phyloP scores from a whole-genome alignment of 2,329 filamentous ascomycete species.

The Fonsecaea nubica region DNA sequence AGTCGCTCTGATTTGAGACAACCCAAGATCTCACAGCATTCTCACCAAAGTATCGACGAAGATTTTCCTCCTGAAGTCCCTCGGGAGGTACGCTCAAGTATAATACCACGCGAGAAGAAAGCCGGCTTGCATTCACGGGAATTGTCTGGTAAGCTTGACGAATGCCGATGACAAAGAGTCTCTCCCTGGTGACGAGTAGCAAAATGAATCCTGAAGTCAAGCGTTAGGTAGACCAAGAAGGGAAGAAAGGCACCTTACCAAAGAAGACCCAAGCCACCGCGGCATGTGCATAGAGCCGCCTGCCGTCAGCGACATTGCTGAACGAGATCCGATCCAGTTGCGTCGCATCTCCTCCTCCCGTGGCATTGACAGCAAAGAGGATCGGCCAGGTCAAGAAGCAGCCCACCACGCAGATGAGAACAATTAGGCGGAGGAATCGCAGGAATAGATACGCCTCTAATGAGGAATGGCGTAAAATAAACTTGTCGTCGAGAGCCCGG shows the following conservation, averaged over 20 bases:
- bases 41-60: constrained; percentile 79
- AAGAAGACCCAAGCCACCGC: constrained; percentile 81
- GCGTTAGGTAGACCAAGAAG: background rate
- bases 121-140: constrained; percentile 78
- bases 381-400: constrained; percentile 86
- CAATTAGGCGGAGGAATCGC: constrained; percentile 80
- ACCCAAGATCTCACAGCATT: constrained; percentile 82
- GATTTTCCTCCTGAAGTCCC: constrained; percentile 75
- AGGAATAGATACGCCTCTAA: constrained; percentile 92
- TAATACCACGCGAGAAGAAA: constrained; percentile 87
- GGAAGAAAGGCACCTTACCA: constrained; percentile 52
- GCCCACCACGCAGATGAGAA: constrained; percentile 80
- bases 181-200: constrained; percentile 84
- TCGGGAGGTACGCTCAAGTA: constrained; percentile 81
- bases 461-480: constrained; percentile 87
- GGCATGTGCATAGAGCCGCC: constrained; percentile 79
- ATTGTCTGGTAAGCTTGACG: constrained; percentile 90
- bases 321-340: constrained; percentile 84
- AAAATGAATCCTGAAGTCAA: constrained; percentile 70
- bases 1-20: constrained; percentile 74
- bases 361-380: constrained; percentile 86
- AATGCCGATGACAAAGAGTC: constrained; percentile 87
- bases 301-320: constrained; percentile 70
- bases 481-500: constrained; percentile 69
- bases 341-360: constrained; percentile 70